Evolutionary conservation across 2,329 filamentous ascomycete genomes (phyloP), one percentile per base, ranked within the genome.

Genomic region (Chaetomium sp.): DNA sequence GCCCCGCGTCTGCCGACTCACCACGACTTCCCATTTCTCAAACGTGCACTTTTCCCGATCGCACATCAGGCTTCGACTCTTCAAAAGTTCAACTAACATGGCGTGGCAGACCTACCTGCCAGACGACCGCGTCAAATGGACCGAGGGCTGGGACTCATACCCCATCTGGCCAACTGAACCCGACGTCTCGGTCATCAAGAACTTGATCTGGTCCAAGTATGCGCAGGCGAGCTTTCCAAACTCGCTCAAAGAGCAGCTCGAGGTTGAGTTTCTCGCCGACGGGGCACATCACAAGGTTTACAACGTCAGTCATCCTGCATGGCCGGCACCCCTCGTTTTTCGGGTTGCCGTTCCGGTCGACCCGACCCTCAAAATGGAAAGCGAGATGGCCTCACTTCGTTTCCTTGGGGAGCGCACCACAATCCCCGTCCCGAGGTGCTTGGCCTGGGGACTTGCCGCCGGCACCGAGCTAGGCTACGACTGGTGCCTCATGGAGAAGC

Each of bases 401-500:
- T 47, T 47, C n/a, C n/a, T 47, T 1, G 8, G 45, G 9, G 45
- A 47, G 45, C 7, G 9, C 19, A 47, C 45, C 21, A 47, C n/a
- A 23, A 12, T 47, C 45, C 45, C 45, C 4, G 25, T 51, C 10
- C 49, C 49, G 49, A 25, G 16, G 23, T 51, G n/a, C 25, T 10
- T 51, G 49, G 49, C 49, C 25, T 51, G 49, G 49, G 49, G 49
- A 4, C 49, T 25, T 19, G 49, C 49, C 6, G 49, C 49, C 49
- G 49, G 16, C 23, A 29, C 49, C 23, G 21, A 51, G 25, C 49
- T 51, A 13, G 49, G 49, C 3, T 51, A 51, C 23, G 49, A 51
- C 49, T 51, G 49, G 49, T 51, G 49, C 49, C 49, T 51, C 25
- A 51, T 51, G 49, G 49, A 51, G 49, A 51, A 51, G 49, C 23